Evolutionary conservation across 108 stramenopile species (phyloP).

Genomic region (Asterionellopsis glacialis): DNA sequence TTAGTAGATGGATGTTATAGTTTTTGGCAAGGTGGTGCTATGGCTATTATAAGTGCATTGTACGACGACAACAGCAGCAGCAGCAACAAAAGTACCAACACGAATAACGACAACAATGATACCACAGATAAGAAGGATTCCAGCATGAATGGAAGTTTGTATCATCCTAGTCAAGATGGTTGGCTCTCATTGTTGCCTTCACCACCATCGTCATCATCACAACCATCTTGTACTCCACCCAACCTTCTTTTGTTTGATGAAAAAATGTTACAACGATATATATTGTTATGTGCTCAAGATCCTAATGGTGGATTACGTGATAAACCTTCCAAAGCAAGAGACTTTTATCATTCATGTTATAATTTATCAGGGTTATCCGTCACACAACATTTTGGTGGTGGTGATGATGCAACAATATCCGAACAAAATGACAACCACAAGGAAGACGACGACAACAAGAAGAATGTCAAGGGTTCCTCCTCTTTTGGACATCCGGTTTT

Average conservation of each 20-base stretch:
- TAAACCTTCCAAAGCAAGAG: conserved; percentile 85
- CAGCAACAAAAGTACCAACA: too few species aligned
- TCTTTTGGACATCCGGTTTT: conserved; percentile 36
- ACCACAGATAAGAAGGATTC: too few species aligned
- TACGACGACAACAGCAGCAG: not conserved
- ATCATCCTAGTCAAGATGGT: not conserved
- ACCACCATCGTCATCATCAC: conserved; percentile 19
- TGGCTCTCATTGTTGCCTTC: conserved; percentile 12
- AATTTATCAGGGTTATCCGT: conserved; percentile 89
- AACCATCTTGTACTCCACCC: not conserved
- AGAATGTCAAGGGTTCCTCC: too few species aligned
- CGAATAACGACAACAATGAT: too few species aligned
- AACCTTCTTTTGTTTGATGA: conserved; percentile 49
- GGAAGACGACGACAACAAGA: conserved; percentile 1
- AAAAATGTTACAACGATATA: conserved; percentile 88
- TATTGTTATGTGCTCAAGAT: conserved; percentile 95
- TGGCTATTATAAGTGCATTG: conserved; percentile 54
- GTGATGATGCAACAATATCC: not conserved
- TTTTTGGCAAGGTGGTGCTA: conserved; percentile 98
- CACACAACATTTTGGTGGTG: conserved; percentile 58
- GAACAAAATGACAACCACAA: not conserved
- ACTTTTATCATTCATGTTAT: conserved; percentile 99
- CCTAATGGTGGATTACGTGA: conserved; percentile 94
- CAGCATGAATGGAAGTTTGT: not conserved
- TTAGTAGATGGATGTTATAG: conserved; percentile 99